Evolutionary conservation across 208 protist genomes (phyloP), one percentile per base, ranked within the genome.

Genomic region (Zelonia costaricensis): DNA sequence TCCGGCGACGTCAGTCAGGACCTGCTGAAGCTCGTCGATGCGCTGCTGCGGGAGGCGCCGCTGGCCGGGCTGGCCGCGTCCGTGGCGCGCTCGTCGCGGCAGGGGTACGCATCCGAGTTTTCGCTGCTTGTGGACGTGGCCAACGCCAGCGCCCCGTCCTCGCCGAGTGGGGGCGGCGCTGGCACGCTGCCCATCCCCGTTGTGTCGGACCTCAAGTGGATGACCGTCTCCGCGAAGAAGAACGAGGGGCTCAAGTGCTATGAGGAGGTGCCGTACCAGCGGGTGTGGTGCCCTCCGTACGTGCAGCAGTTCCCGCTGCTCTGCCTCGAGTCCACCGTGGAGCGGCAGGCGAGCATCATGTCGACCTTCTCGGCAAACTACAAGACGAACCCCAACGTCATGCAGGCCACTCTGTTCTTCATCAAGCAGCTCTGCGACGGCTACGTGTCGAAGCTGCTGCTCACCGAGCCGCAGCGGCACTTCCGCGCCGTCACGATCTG

Each of bases 381-480:
- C 77, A 67, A 69, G 18, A 83, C 61, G 4, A 91, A 91, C 70
- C 68, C 74, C 13, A 62, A 61, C 13, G 71, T 94, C 2, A 63
- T 85, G n/a, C 66, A 80, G 49, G 81, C 86, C 1, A 90, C 87
- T 27, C 69, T 72, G 1, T 91, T 94, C 62, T 69, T 96, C 15
- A 84, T 91, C 22, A 93, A 93, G 67, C 78, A 90, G 48, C 84
- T 92, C 48, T 96, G 87, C 58, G 87, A 93, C 55, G 78, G 75
- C 10, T 94, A 93, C 69, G 86, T 88, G 0, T 69, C 79, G 5
- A 94, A 94, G 73, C 65, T 96, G 20, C 76, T 78, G 9, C 77
- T 94, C 36, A 73, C 80, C 38, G 76, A 82, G 4, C 82, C 82
- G 12, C 83, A 90, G 56, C 51, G 49, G 28, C 78, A 86, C 46